Conservation (phyloP, 2,329 filamentous ascomycete species). For the Ilyonectria sp. region DNA sequence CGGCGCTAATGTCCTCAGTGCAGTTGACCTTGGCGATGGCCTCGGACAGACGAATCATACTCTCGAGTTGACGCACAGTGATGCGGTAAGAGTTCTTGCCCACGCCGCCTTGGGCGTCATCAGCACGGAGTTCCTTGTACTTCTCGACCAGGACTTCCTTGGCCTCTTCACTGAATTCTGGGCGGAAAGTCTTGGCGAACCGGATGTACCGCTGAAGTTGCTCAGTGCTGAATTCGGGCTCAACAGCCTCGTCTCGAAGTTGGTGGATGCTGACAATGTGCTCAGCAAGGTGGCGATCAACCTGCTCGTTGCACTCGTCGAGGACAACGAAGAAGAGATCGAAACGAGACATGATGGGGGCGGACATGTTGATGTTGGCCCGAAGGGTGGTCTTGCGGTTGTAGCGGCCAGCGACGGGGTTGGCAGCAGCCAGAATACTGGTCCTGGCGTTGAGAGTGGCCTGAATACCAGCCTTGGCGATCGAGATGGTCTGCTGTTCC, state of each 20-base stretch:
- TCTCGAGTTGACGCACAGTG: conserved; percentile 95
- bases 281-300: conserved; percentile 91
- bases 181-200: conserved; percentile 94
- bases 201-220: conserved; percentile 97
- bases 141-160: conserved; percentile 88
- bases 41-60: conserved; percentile 94
- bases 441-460: conserved; percentile 97
- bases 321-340: conserved; percentile 98
- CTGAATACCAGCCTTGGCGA: conserved; percentile 98
- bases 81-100: conserved; percentile 97
- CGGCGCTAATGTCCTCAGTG: conserved; percentile 87
- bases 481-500: conserved; percentile 99
- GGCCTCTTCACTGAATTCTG: conserved; percentile 90
- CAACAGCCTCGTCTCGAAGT: conserved; percentile 89
- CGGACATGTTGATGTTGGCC: conserved; percentile 98
- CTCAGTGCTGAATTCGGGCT: conserved; percentile 95
- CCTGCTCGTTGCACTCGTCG: conserved; percentile 93
- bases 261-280: conserved; percentile 97
- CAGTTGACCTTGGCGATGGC: conserved; percentile 99
- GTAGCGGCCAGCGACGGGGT: conserved; percentile 96
- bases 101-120: conserved; percentile 94
- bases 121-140: conserved; percentile 94
- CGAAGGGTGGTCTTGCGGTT: conserved; percentile 95
- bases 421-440: conserved; percentile 94
- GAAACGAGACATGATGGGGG: conserved; percentile 99